These are phyloP conservation scores for Metarhizium rileyi DNA, from an alignment of 2,329 filamentous ascomycete species.

Conservation along the genomic window DNA sequence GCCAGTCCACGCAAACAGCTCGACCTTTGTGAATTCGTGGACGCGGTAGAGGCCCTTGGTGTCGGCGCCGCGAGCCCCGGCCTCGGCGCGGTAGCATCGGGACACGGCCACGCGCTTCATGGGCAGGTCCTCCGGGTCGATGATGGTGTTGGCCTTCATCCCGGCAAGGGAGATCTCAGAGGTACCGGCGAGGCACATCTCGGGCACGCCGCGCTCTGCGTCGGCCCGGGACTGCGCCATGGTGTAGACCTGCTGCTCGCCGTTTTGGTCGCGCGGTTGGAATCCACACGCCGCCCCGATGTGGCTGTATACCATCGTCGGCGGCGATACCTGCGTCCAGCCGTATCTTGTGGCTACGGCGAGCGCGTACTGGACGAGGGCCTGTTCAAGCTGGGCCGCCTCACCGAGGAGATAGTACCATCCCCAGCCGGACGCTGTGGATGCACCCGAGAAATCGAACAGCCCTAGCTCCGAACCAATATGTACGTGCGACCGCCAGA, in stretches of 20 bases:
- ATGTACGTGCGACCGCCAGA: slow-evolving; percentile 69
- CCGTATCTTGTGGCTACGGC: slow-evolving; percentile 60
- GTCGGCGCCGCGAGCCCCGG: slow-evolving; percentile 77
- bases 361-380: slow-evolving; percentile 78
- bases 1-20: slow-evolving; percentile 87
- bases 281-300: slow-evolving; percentile 89
- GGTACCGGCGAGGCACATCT: slow-evolving; percentile 72
- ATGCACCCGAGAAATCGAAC: slow-evolving; percentile 79
- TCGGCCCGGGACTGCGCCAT: slow-evolving; percentile 60
- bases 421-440: slow-evolving; percentile 83
- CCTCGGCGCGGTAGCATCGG: slow-evolving; percentile 92
- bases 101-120: slow-evolving; percentile 74
- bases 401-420: slow-evolving; percentile 97
- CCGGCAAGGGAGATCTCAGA: slow-evolving; percentile 92
- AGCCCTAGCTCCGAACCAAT: slow-evolving; percentile 80
- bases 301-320: slow-evolving; percentile 84
- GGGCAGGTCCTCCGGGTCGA: slow-evolving; percentile 60
- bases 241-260: slow-evolving; percentile 85
- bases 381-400: slow-evolving; percentile 88
- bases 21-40: slow-evolving; percentile 97
- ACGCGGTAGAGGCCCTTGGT: slow-evolving; percentile 95
- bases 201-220: slow-evolving; percentile 50
- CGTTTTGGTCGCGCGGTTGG: slow-evolving; percentile 81
- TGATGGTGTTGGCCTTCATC: slow-evolving; percentile 67
- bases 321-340: slow-evolving; percentile 75